Percentiles rank a stretch among this genome's conserved stretches.
phyloP scores from a whole-genome alignment of 805 yeast genomes.

The Yarrowia sp. region DNA sequence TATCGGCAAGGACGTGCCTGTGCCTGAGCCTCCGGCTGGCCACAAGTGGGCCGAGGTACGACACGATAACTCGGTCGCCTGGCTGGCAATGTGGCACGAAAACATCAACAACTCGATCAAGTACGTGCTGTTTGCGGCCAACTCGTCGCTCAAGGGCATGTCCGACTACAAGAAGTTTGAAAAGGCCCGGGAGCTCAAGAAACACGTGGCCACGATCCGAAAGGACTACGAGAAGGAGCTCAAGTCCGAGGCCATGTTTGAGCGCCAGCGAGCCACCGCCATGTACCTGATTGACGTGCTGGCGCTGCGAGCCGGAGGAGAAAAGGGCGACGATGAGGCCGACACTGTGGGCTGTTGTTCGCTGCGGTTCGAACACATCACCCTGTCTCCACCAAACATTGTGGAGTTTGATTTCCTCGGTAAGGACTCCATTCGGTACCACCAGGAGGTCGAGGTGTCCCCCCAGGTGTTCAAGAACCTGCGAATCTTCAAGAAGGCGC shows the following conservation, averaged over 20 bases:
- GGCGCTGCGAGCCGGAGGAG: conserved; percentile 98
- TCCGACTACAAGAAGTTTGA: conserved; percentile 92
- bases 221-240: conserved; percentile 73
- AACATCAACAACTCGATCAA: conserved; percentile 83
- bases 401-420: conserved; percentile 93
- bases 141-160: conserved; percentile 87
- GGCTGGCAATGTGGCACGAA: conserved; percentile 98
- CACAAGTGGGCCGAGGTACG: conserved; percentile 89
- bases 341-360: conserved; percentile 99
- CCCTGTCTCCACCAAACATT: conserved; percentile 80
- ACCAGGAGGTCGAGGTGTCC: conserved; percentile 92
- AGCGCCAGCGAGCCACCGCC: conserved; percentile 92
- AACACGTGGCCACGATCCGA: conserved; percentile 75
- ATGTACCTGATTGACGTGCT: conserved; percentile 89
- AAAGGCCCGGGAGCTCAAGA: conserved; percentile 84
- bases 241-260: conserved; percentile 77
- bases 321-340: conserved; percentile 95
- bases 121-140: conserved; percentile 90
- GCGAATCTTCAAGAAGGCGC: conserved; percentile 83
- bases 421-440: conserved; percentile 90
- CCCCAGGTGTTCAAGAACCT: conserved; percentile 90
- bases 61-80: conserved; percentile 88
- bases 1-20: conserved; percentile 69
- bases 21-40: conserved; percentile 87
- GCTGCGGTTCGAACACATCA: conserved; percentile 85